phyloP scores from a whole-genome alignment of 768 basidiomycete genomes.

The Naganishia vishniacii region DNA sequence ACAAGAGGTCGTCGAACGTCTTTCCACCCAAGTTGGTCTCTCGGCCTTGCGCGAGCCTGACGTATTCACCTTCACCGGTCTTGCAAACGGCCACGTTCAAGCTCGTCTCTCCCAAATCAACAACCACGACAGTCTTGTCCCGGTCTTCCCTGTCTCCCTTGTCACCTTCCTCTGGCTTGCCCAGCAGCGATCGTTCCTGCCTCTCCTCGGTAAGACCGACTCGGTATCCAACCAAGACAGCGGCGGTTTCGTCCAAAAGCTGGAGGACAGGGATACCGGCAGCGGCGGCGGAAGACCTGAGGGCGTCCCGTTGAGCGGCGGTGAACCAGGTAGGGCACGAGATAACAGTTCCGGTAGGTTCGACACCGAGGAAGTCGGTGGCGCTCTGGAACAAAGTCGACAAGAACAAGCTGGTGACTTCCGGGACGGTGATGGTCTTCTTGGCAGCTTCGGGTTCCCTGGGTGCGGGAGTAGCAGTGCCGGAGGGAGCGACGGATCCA shows the following conservation, averaged over 20 bases:
- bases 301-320: slow-evolving; percentile 61
- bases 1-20: slow-evolving; percentile 55
- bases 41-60: slow-evolving; percentile 45
- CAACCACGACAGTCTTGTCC: slow-evolving; percentile 48
- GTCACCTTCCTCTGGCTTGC: slow-evolving; percentile 45
- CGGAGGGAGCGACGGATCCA: slow-evolving; percentile 41
- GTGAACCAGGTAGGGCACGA: slow-evolving; percentile 73
- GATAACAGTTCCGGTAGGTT: slow-evolving; percentile 73
- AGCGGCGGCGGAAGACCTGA: slow-evolving; percentile 66
- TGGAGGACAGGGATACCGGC: slow-evolving; percentile 81
- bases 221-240: slow-evolving; percentile 56
- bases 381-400: slow-evolving; percentile 77
- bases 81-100: slow-evolving; percentile 45
- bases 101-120: slow-evolving; percentile 50
- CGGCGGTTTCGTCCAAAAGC: slow-evolving; percentile 79
- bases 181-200: slow-evolving; percentile 43
- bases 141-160: slow-evolving; percentile 47
- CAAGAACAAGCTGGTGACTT: slow-evolving; percentile 80
- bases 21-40: slow-evolving; percentile 49
- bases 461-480: slow-evolving; percentile 50
- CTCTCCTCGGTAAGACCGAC: slow-evolving; percentile 46
- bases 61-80: slow-evolving; percentile 48
- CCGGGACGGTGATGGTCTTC: slow-evolving; percentile 72
- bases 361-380: slow-evolving; percentile 75
- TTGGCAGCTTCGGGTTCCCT: slow-evolving; percentile 56